Base-by-base conservation (phyloP, 495 filamentous ascomycete genomes). In the Gamarada debralockiae region DNA sequence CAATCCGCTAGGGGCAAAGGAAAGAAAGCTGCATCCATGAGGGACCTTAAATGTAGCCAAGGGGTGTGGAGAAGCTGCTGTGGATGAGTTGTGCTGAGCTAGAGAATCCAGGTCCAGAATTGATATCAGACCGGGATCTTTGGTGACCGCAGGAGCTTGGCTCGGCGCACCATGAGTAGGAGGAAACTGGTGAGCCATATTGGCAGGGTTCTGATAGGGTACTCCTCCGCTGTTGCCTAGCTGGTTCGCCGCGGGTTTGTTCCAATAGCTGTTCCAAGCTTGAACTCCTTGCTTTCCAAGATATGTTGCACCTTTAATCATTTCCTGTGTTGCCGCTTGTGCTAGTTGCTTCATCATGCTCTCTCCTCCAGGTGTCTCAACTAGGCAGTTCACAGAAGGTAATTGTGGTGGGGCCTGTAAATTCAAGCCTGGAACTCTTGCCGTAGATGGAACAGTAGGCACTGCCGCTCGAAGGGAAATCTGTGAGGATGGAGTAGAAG, bases 201-300 rank as follows among this genome's bases (percentile, higher is more conserved):
- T 53, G 12, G 60, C 57, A 53, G 46, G 66, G 25, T 33, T 62
- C 65, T 29, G 61, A 63, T 56, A 63, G 13, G 12, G 13, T 14
- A 20, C 36, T 14, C 22, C 40, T n/a, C 34, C 47, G 10, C n/a
- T n/a, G 41, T 15, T 41, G 20, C 47, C 9, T 24, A 50, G 24
- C 25, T 62, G 59, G n/a, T 63, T 53, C 31, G 64, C 55, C 14
- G 67, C 47, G n/a, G 72, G 54, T 54, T 82, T 85, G 50, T 86
- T 88, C 87, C 89, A 93, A 67, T 97, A 97, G 59, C 76, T 89
- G 58, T 90, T 91, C 82, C 90, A 95, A 0, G 85, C 85, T 59
- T 95, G 90, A 56, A 85, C 76, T 4, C 91, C 86, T 56, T 95
- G 58, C 87, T 90, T 52, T 6, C 86, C 86, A 64, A 93, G 82